phyloP scores from a whole-genome alignment of 2,329 filamentous ascomycete species.

The Hortaea werneckii region DNA sequence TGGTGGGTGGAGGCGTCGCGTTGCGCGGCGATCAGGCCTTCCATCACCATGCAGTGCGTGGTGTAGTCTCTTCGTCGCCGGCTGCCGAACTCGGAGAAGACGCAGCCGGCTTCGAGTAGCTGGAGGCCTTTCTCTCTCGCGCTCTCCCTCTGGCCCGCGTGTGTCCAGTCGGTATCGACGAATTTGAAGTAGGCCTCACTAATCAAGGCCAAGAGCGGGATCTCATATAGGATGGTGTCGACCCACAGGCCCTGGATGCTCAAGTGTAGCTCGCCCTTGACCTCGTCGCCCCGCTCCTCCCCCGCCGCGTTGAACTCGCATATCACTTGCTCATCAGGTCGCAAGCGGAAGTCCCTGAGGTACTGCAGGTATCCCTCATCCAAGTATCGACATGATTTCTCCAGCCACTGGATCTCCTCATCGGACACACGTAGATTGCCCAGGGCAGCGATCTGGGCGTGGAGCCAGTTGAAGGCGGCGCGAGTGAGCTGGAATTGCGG shows the following conservation, averaged over 20 bases:
- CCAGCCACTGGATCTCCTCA: constrained; percentile 72
- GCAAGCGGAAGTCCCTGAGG: constrained; percentile 70
- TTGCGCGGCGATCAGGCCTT: constrained; percentile 70
- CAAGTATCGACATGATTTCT: constrained; percentile 71
- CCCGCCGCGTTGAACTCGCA: constrained; percentile 54
- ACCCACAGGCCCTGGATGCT: constrained; percentile 75
- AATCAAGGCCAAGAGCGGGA: constrained; percentile 80
- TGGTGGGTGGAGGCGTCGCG: constrained; percentile 50
- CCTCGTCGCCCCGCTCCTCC: constrained; percentile 49
- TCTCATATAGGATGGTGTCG: constrained; percentile 96
- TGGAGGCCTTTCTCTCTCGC: constrained; percentile 71
- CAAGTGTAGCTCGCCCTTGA: constrained; percentile 63
- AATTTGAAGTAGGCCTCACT: constrained; percentile 98
- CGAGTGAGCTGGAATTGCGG: constrained; percentile 84
- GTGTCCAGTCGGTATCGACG: constrained; percentile 85
- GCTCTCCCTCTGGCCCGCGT: constrained; percentile 75
- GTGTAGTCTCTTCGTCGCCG: constrained; percentile 84
- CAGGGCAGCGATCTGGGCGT: constrained; percentile 73
- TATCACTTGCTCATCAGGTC: constrained; percentile 68
- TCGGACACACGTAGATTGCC: constrained; percentile 67
- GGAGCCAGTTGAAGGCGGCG: constrained; percentile 73
- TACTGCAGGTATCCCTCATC: constrained; percentile 67
- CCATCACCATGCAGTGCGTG: constrained; percentile 84
- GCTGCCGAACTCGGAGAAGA: constrained; percentile 90
- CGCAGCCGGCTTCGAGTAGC: constrained; percentile 71